Evolutionary conservation across 2,329 filamentous ascomycete genomes (phyloP), one percentile per base, ranked within the genome.

Genomic region (Talaromyces atroroseus): DNA sequence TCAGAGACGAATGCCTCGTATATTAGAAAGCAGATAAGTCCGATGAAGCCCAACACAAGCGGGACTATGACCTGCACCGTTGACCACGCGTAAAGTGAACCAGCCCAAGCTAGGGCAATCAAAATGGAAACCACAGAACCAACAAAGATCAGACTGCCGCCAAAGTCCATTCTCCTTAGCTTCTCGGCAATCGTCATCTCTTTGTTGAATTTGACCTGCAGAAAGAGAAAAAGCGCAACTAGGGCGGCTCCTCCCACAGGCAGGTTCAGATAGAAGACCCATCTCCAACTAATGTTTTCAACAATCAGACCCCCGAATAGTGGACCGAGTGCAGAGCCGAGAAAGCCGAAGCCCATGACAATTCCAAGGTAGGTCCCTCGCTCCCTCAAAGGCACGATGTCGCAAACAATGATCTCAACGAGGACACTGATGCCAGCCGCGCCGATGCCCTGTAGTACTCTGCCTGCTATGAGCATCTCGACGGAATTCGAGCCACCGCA

Each of bases 381-480:
- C 21, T 71, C 65, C 12, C 68, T 58, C 23, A 79, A 64, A 10
- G 76, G 74, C 2, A 78, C 73, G 38, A 79, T 66, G 58, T 80
- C 77, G 12, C 73, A 73, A 2, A 79, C 67, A 1, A 79, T 68
- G 18, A 79, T 71, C 32, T 78, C 74, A 0, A 70, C 71, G 49
- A 80, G 61, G 4, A 67, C 56, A 23, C 60, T 63, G 60, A 78
- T 72, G 0, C 78, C 79, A 1, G 75, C 78, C 1, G 68, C 73
- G 0, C 78, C 79, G 1, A 79, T 62, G 0, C 83, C 83, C 55
- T 85, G 81, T 1, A 85, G 65, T 0, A 74, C 73, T 0, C 82
- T 74, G 18, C 80, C 81, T 59, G 71, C 74, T 14, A 87, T 81
- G 1, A 87, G 68, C 63, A 78, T 76, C 0, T 59, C 62, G 0